Evolutionary conservation across 352 stramenopile genomes (phyloP).

Genomic region (Phytophthora kernoviae): DNA sequence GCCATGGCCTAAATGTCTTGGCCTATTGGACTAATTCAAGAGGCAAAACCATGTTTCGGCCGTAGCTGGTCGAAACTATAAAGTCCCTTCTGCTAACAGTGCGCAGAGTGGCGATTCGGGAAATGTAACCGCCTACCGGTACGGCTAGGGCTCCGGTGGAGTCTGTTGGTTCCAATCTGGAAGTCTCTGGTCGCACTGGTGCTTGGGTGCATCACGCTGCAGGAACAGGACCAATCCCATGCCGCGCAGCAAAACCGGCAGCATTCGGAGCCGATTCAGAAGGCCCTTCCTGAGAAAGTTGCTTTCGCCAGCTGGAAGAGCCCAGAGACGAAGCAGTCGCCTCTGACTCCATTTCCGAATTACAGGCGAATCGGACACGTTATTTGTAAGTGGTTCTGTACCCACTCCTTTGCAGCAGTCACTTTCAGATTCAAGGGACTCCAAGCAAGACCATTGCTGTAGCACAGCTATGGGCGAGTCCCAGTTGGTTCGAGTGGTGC

Average conservation of each 20-base stretch:
- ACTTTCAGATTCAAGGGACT: not conserved
- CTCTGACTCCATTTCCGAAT: not conserved
- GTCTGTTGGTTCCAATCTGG: no score
- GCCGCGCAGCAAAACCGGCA: not conserved
- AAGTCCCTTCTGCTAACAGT: no score
- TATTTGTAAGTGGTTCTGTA: no score
- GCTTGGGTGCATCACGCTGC: not conserved
- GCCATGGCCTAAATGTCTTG: no score
- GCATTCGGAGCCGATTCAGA: not conserved
- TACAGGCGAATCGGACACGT: not conserved
- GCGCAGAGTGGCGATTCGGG: no score
- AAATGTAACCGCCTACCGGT: no score
- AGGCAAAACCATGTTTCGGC: no score
- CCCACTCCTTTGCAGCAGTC: not conserved
- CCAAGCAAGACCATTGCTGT: not conserved
- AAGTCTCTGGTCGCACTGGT: no score
- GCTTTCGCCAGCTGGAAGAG: not conserved
- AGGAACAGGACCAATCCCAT: not conserved
- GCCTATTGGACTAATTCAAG: no score
- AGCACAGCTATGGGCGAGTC: slow-evolving; percentile 1
- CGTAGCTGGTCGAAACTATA: no score
- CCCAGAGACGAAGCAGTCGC: not conserved
- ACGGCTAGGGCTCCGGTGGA: no score
- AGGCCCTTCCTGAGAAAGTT: slow-evolving; percentile 1
- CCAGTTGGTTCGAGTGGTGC: not conserved